Conservation (phyloP, 441 rosid species). For the Melastoma candidum region DNA sequence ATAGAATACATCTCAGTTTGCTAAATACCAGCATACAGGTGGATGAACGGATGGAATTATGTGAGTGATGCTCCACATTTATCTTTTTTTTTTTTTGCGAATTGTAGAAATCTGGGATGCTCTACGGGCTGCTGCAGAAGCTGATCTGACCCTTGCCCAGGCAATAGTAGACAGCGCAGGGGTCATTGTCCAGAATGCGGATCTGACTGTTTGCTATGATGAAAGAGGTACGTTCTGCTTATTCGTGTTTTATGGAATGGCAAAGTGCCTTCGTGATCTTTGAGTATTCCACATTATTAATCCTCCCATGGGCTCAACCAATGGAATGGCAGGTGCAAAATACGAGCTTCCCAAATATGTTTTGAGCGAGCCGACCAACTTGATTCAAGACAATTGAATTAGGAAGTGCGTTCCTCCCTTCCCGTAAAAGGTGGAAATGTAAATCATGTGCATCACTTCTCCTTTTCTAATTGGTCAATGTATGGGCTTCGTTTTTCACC, state of each 20-base stretch:
- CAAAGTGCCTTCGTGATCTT: neutral
- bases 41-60: too few species aligned
- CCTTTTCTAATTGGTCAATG: slow-evolving; percentile 1
- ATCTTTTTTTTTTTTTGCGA: too few species aligned
- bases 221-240: slow-evolving; percentile 49
- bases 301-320: too few species aligned
- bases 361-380: slow-evolving; percentile 76
- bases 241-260: neutral
- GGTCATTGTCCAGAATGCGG: slow-evolving; percentile 62
- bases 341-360: slow-evolving; percentile 85
- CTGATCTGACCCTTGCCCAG: slow-evolving; percentile 62
- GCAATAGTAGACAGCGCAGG: slow-evolving; percentile 84
- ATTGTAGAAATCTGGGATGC: slow-evolving; percentile 86
- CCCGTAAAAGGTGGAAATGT: slow-evolving; percentile 22
- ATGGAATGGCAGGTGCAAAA: slow-evolving; percentile 52
- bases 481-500: too few species aligned
- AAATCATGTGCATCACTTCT: slow-evolving; percentile 35
- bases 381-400: slow-evolving; percentile 41
- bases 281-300: neutral
- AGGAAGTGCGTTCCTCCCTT: slow-evolving; percentile 2
- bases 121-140: slow-evolving; percentile 77
- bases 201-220: slow-evolving; percentile 75
- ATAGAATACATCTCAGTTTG: too few species aligned
- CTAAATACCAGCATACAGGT: too few species aligned
- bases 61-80: too few species aligned